A percentile compares a stretch with the other conserved stretches of the same genome.
Evolutionary conservation across 352 stramenopile genomes (phyloP).

Genomic region (Aphanomyces stellatus): DNA sequence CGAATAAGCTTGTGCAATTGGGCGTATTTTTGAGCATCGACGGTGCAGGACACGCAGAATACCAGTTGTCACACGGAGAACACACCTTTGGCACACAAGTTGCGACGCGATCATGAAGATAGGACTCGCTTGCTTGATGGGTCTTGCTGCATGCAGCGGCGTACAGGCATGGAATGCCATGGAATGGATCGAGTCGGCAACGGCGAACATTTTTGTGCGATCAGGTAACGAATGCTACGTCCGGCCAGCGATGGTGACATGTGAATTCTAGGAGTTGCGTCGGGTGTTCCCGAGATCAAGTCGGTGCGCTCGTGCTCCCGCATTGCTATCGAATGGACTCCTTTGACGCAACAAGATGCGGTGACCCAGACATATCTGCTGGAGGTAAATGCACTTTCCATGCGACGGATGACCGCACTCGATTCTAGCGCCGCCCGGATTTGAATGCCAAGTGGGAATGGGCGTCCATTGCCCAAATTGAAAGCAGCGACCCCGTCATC

Average conservation of each 20-base stretch:
- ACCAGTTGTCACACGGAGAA: too few species aligned
- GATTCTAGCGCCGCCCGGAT: constrained; percentile 1
- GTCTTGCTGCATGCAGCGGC: too few species aligned
- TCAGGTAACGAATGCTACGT: background rate
- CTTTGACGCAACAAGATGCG: background rate
- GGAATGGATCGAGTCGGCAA: background rate
- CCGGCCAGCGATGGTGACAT: too few species aligned
- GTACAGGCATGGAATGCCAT: background rate
- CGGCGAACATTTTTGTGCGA: background rate
- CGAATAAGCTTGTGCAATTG: too few species aligned
- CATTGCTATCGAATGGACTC: background rate
- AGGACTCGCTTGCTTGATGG: too few species aligned
- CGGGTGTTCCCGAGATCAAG: background rate
- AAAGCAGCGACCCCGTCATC: background rate
- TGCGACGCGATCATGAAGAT: too few species aligned
- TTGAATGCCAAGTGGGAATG: constrained; percentile 1
- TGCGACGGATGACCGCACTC: background rate
- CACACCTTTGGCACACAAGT: too few species aligned
- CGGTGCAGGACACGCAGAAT: too few species aligned
- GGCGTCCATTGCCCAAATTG: background rate
- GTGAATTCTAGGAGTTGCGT: background rate
- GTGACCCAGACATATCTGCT: background rate
- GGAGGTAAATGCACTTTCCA: background rate
- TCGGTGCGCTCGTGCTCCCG: background rate
- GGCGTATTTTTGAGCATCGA: too few species aligned